Evolutionary conservation across 495 filamentous ascomycete species (phyloP).

Genomic region (Tuber melanosporum): DNA sequence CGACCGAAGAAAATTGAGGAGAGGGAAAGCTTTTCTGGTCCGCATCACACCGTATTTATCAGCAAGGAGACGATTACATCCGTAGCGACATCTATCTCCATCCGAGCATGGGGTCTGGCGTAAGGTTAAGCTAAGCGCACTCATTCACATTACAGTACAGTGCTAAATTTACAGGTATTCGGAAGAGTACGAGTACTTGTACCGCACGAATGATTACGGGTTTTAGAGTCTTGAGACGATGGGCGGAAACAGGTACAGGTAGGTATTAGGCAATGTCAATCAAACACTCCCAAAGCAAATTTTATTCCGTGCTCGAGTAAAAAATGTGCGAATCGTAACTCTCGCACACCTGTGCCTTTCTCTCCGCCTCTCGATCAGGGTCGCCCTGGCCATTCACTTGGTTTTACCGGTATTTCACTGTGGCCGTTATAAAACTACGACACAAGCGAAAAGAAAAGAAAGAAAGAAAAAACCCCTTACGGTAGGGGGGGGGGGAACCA

Average conservation of each 20-base stretch:
- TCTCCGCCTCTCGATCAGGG: neutral
- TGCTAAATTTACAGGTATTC: neutral
- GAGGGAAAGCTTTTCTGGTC: neutral
- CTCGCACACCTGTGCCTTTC: neutral
- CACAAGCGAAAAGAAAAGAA: neutral
- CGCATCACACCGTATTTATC: slow-evolving; percentile 3
- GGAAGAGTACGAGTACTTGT: neutral
- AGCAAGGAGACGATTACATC: neutral
- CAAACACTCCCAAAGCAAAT: neutral
- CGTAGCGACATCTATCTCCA: neutral
- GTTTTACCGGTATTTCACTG: no score
- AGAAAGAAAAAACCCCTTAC: no score
- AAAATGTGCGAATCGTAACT: neutral
- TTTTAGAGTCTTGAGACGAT: neutral
- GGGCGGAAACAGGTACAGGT: neutral
- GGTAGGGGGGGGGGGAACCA: neutral
- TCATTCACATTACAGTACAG: neutral
- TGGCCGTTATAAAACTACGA: neutral
- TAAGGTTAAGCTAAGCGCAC: neutral
- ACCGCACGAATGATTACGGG: neutral
- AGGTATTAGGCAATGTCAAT: neutral
- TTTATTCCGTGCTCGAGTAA: neutral
- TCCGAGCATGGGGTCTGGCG: neutral
- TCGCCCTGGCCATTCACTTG: no score
- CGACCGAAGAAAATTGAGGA: neutral